Evolutionary conservation across 2,329 filamentous ascomycete species (phyloP), one percentile per base, ranked within the genome.

Genomic region (Purpureocillium lavendulum): DNA sequence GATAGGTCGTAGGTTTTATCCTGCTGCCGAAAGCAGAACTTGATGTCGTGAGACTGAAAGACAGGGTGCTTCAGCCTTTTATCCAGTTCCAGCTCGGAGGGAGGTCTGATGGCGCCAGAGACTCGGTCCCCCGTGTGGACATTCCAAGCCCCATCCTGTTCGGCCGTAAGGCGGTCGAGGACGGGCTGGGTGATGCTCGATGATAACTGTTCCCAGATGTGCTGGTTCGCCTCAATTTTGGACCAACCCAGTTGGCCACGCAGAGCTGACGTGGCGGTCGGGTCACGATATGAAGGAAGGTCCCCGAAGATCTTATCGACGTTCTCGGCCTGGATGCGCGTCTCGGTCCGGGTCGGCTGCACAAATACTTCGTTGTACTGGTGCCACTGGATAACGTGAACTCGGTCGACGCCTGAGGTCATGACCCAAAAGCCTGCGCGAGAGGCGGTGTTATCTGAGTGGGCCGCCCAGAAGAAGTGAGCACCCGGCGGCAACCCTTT

Each of bases 381-480:
- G 51, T 80, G 69, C 77, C 75, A 79, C 48, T 70, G 65, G 50
- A 73, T 64, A 21, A 74, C 63, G 41, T 67, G 65, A 15, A 69
- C 59, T 4, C 51, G 54, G 12, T 61, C 49, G 4, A 44, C 44
- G 10, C 54, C 49, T 2, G 54, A 56, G 1, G 65, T 64, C 33
- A 67, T 55, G 40, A 80, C 62, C 76, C 77, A 82, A 51, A 72
- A 77, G 5, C 75, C 78, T 40, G 64, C 71, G 4, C 77, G 67
- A 24, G 66, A 56, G 2, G 73, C 72, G 14, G 66, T 60, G 14
- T 63, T 61, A 2, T 62, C 61, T 0, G 67, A 64, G 16, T 73
- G 65, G 2, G 75, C 64, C 21, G 72, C 67, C 75, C 76, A 82
- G 41, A 80, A 61, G 42, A 82, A 71, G 51, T 82, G 78, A 12